These are phyloP conservation scores for Barbarea vulgaris DNA, from an alignment of 345 rosid genomes.

Conservation along the genomic window DNA sequence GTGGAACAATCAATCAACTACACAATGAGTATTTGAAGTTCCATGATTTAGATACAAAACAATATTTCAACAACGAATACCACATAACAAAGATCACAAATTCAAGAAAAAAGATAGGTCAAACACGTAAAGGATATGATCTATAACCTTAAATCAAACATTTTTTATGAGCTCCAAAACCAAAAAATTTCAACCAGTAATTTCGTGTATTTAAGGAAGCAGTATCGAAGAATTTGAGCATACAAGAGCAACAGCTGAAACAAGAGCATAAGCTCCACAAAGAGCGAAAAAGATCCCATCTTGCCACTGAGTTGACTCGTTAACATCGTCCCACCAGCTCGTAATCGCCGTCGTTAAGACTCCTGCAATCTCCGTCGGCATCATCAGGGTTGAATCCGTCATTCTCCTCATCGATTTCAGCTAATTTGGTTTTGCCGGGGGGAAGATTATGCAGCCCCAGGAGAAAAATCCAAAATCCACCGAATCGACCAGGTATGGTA, in stretches of 20 bases:
- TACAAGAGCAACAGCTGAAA: conserved; percentile 83
- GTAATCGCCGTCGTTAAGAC: conserved; percentile 26
- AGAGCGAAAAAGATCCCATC: conserved; percentile 90
- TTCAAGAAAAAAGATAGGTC: background rate
- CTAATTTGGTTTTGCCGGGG: background rate
- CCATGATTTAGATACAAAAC: background rate
- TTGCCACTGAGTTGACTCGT: conserved; percentile 87
- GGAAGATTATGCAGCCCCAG: background rate
- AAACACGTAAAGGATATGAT: conserved; percentile 1
- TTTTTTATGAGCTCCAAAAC: background rate
- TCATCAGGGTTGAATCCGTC: conserved; percentile 21
- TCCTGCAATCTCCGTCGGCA: conserved; percentile 32
- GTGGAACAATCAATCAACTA: conserved; percentile 8
- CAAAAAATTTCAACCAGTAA: background rate
- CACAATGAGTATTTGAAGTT: background rate
- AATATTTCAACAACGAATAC: conserved; percentile 24
- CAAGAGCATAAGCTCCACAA: conserved; percentile 90
- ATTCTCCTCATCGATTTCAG: background rate
- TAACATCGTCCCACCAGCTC: conserved; percentile 88
- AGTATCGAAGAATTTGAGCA: background rate
- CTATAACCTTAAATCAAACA: background rate
- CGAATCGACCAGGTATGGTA: conserved; percentile 3
- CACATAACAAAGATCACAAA: background rate
- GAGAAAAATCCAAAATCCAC: conserved; percentile 21
- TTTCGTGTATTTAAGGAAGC: background rate